These are phyloP conservation scores for Crucibulum laeve DNA, from an alignment of 768 basidiomycete genomes.

Conservation along the genomic window DNA sequence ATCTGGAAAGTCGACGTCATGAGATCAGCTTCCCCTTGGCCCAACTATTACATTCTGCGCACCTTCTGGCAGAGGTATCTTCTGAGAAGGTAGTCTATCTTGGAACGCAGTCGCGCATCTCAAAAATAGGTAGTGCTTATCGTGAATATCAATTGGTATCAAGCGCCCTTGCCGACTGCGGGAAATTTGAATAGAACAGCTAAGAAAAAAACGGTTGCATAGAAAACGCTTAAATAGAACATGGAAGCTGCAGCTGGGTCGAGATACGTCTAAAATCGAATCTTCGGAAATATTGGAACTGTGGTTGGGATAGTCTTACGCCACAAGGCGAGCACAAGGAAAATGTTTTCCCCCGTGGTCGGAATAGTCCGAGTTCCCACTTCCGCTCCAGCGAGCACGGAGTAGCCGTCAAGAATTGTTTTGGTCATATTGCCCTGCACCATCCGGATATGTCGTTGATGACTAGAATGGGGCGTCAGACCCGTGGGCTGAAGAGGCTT, in stretches of 20 bases:
- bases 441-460: constrained; percentile 2
- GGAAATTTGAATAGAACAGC: too few relatives aligned
- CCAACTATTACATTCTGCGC: background rate
- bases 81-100: background rate
- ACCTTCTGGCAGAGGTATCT: background rate
- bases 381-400: constrained; percentile 16
- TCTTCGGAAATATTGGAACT: background rate
- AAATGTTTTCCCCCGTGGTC: constrained; percentile 7
- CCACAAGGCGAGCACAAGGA: background rate
- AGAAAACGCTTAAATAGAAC: too few relatives aligned
- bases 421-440: constrained; percentile 1
- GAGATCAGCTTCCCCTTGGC: background rate
- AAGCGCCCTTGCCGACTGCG: too few relatives aligned
- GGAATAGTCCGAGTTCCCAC: constrained; percentile 13
- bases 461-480: constrained; percentile 1
- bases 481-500: background rate
- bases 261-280: background rate
- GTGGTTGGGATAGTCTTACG: background rate
- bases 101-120: too few relatives aligned
- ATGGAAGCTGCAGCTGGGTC: too few relatives aligned
- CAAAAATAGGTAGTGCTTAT: too few relatives aligned
- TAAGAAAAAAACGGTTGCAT: too few relatives aligned
- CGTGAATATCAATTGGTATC: too few relatives aligned
- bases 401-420: constrained; percentile 9
- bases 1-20: background rate